Evolutionary conservation across 1,284 basidiomycete species (phyloP).

Genomic region (Peniophora sp.): DNA sequence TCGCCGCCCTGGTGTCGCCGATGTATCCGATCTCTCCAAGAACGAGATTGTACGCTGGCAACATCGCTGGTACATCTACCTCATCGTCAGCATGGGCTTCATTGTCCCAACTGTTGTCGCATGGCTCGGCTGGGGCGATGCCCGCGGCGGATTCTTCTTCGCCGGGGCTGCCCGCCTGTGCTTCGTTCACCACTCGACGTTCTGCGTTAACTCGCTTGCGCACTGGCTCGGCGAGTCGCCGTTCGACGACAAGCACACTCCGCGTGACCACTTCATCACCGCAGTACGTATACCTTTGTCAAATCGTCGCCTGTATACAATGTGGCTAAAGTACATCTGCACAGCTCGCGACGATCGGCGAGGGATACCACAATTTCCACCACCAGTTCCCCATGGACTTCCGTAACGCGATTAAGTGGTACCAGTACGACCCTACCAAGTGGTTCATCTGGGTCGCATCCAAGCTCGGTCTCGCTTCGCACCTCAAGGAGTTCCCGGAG

Average conservation of each 20-base stretch:
- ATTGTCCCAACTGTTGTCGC: slow-evolving; percentile 71
- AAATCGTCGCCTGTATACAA: too few relatives aligned
- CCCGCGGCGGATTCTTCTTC: slow-evolving; percentile 77
- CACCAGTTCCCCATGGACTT: slow-evolving; percentile 94
- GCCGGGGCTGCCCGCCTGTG: slow-evolving; percentile 77
- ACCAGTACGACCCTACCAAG: slow-evolving; percentile 86
- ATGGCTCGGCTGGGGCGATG: slow-evolving; percentile 81
- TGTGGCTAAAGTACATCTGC: too few relatives aligned
- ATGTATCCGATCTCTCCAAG: slow-evolving; percentile 78
- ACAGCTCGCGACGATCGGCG: slow-evolving; percentile 74
- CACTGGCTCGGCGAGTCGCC: slow-evolving; percentile 91
- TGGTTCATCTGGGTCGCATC: slow-evolving; percentile 80
- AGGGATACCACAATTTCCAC: slow-evolving; percentile 97
- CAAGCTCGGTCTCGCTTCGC: slow-evolving; percentile 70
- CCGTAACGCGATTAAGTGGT: slow-evolving; percentile 90
- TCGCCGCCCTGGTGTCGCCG: slow-evolving; percentile 81
- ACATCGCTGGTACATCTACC: slow-evolving; percentile 69
- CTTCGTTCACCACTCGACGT: slow-evolving; percentile 91
- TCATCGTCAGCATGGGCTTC: slow-evolving; percentile 72
- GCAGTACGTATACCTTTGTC: slow-evolving; percentile 26
- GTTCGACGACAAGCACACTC: slow-evolving; percentile 95
- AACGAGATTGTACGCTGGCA: slow-evolving; percentile 82
- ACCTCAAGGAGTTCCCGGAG: slow-evolving; percentile 87
- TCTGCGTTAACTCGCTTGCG: slow-evolving; percentile 92
- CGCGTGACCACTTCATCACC: slow-evolving; percentile 81